These are phyloP conservation scores for Solanum phureja DNA, from an alignment of 257 asterid species.

Conservation along the genomic window DNA sequence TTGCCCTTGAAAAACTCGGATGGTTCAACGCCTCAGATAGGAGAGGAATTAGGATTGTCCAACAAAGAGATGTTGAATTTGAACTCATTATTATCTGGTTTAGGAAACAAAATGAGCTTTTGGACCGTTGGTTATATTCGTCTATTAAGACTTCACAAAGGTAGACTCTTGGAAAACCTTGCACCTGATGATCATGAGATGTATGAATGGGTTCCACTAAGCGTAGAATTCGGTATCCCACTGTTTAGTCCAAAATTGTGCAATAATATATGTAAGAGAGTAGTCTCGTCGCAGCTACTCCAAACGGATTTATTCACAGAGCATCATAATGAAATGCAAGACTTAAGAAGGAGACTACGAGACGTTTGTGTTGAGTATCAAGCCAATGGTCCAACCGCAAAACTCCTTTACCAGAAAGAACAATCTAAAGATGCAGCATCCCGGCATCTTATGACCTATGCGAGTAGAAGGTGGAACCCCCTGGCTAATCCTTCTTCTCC, in stretches of 20 bases:
- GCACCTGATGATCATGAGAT: constrained; percentile 37
- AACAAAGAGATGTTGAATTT: constrained; percentile 43
- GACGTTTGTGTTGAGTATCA: constrained; percentile 85
- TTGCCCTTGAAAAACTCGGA: constrained; percentile 82
- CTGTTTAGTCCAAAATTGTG: constrained; percentile 88
- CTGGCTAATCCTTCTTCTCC: constrained; percentile 93
- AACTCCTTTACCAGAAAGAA: constrained; percentile 90
- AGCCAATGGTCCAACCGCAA: constrained; percentile 82
- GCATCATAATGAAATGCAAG: constrained; percentile 92
- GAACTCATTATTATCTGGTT: constrained; percentile 43
- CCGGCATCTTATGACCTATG: constrained; percentile 72
- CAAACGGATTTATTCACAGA: constrained; percentile 66
- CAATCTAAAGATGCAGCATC: constrained; percentile 46
- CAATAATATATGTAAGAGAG: constrained; percentile 67
- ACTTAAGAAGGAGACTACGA: constrained; percentile 57
- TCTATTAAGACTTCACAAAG: constrained; percentile 66
- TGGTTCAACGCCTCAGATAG: constrained; percentile 70
- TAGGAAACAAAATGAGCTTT: constrained; percentile 59
- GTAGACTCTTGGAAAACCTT: constrained; percentile 34
- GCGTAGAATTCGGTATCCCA: constrained; percentile 88
- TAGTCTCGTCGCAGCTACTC: constrained; percentile 76
- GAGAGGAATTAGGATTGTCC: constrained; percentile 72
- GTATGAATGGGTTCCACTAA: constrained; percentile 92
- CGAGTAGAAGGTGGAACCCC: constrained; percentile 98
- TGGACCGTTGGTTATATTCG: constrained; percentile 89